These are phyloP conservation scores for Trichopus zeylanicus DNA, from an alignment of 116 monocot species.

Conservation along the genomic window DNA sequence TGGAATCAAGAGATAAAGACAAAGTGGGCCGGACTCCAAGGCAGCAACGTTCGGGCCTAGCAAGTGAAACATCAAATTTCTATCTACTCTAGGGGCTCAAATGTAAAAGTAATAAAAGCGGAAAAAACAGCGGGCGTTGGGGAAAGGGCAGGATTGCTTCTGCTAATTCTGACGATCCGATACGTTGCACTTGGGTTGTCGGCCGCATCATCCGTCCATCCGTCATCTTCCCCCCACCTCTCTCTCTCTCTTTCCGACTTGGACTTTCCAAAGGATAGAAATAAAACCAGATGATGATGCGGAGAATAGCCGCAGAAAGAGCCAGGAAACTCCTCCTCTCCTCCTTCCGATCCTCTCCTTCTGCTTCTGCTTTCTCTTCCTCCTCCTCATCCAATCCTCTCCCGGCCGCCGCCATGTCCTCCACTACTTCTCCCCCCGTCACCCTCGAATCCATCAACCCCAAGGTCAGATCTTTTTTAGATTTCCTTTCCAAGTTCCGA, in stretches of 20 bases:
- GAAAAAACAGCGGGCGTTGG: too few species aligned
- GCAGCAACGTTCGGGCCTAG: too few species aligned
- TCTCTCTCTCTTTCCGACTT: background rate
- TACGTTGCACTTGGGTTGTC: too few species aligned
- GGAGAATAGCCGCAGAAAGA: conserved; percentile 14
- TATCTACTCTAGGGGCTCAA: too few species aligned
- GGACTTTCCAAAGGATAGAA: background rate
- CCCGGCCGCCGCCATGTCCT: background rate
- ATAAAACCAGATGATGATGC: conserved; percentile 3
- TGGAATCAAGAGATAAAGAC: too few species aligned
- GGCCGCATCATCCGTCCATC: too few species aligned
- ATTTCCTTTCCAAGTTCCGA: background rate
- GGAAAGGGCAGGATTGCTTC: too few species aligned
- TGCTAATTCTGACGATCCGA: too few species aligned
- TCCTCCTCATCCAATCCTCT: background rate
- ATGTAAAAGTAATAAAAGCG: too few species aligned
- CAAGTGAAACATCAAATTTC: too few species aligned
- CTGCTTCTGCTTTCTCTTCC: conserved; percentile 7
- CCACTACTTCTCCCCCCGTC: conserved; percentile 14
- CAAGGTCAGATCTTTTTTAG: conserved; percentile 9
- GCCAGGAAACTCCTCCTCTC: conserved; percentile 6
- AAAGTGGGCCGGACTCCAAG: too few species aligned
- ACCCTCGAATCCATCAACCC: conserved; percentile 31
- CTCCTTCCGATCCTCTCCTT: background rate
- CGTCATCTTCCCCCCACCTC: too few species aligned